phyloP scores from a whole-genome alignment of 1,139 yeast genomes.

The Yamadazyma pseudoaaseri region DNA sequence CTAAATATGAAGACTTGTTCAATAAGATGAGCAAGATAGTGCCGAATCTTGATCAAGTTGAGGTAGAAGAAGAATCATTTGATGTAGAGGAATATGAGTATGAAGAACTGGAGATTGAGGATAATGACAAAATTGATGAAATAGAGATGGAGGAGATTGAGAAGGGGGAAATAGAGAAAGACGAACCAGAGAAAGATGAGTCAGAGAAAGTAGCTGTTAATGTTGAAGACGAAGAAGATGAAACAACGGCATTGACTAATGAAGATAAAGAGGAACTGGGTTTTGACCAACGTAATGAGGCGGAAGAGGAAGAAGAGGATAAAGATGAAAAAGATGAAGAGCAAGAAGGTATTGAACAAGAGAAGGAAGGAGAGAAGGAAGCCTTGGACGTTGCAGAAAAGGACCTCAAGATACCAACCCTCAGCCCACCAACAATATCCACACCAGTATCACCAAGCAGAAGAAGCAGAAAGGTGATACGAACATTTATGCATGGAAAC shows the following conservation, averaged over 20 bases:
- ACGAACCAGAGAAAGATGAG: not conserved
- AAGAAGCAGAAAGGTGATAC: not conserved
- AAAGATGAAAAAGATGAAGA: conserved; percentile 3
- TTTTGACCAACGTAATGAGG: conserved; percentile 4
- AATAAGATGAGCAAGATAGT: conserved; percentile 7
- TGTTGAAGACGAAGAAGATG: not conserved
- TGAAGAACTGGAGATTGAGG: not conserved
- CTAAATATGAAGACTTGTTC: conserved; percentile 10
- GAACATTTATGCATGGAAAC: conserved; percentile 4
- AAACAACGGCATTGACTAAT: conserved; percentile 1
- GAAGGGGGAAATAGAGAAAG: conserved; percentile 1
- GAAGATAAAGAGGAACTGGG: conserved; percentile 2
- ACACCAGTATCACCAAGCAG: not conserved
- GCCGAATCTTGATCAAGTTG: conserved; percentile 10
- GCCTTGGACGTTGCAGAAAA: not conserved
- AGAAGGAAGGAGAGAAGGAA: not conserved
- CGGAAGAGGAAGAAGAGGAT: conserved; percentile 4
- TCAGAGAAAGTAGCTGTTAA: not conserved
- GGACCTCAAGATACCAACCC: too few relatives aligned
- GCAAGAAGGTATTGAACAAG: not conserved
- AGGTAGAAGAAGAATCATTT: conserved; percentile 12
- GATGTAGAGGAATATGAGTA: conserved; percentile 8
- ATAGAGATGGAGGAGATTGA: not conserved
- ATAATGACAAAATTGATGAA: not conserved
- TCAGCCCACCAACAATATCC: not conserved